Conservation (phyloP, 1,284 basidiomycete species). For the Cryptococcus deneoformans region DNA sequence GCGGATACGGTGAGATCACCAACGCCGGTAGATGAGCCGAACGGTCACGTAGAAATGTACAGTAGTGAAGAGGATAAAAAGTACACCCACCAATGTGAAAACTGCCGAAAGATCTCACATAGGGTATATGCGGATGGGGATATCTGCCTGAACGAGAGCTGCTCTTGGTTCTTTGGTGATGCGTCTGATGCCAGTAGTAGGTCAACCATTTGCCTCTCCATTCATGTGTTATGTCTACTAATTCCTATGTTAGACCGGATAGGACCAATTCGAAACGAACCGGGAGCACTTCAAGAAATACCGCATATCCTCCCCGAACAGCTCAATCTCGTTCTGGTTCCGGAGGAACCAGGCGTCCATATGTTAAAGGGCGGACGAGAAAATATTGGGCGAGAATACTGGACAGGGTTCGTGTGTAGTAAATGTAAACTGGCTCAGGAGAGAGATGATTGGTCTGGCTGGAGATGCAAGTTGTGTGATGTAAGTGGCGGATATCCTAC, state of each 20-base stretch:
- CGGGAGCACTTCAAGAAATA: constrained; percentile 6
- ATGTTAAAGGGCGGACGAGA: constrained; percentile 7
- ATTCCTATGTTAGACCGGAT: constrained; percentile 9
- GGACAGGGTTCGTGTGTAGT: constrained; percentile 40
- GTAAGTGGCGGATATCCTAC: constrained; percentile 9
- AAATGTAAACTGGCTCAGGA: constrained; percentile 39
- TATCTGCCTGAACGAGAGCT: constrained; percentile 29
- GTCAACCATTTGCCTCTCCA: neutral
- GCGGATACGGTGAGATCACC: neutral
- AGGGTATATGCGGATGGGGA: constrained; percentile 19
- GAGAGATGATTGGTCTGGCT: constrained; percentile 35
- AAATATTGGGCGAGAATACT: constrained; percentile 27
- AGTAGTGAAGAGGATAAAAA: no score
- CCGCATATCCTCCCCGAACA: constrained; percentile 21
- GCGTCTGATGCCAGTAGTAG: constrained; percentile 7
- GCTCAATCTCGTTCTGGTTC: constrained; percentile 23
- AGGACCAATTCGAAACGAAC: constrained; percentile 13
- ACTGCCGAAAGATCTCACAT: constrained; percentile 16
- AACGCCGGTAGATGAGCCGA: no score
- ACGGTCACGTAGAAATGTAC: no score
- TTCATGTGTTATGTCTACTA: neutral
- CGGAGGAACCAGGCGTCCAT: constrained; percentile 11
- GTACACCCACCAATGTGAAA: constrained; percentile 9
- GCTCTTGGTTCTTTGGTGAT: constrained; percentile 20
- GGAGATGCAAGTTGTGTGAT: constrained; percentile 37